A percentile compares a stretch with the other conserved stretches of the same genome.
These are phyloP conservation scores for Chlorella vulgaris DNA, from an alignment of 139 green algal genomes.

Conservation along the genomic window DNA sequence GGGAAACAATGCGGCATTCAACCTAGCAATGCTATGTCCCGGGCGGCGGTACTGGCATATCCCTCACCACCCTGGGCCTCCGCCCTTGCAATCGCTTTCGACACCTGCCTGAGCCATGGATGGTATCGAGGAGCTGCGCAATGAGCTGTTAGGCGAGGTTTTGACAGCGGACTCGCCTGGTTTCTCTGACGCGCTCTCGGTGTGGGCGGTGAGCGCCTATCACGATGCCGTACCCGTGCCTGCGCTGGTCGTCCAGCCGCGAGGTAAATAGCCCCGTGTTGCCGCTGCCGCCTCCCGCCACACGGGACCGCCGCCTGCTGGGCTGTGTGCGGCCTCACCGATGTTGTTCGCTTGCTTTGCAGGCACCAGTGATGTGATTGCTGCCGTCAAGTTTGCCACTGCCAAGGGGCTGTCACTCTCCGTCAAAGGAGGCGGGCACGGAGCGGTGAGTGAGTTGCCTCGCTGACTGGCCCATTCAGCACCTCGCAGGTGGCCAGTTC, in stretches of 20 bases:
- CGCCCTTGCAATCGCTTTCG: too few relatives aligned
- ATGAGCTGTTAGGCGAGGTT: background rate
- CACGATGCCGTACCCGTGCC: background rate
- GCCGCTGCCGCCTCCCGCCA: background rate
- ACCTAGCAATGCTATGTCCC: too few relatives aligned
- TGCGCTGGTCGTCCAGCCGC: background rate
- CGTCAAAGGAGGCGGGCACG: slow-evolving; percentile 19
- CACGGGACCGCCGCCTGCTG: too few relatives aligned
- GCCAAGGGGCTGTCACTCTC: background rate
- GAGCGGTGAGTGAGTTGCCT: background rate
- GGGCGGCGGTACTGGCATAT: too few relatives aligned
- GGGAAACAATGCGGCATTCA: too few relatives aligned
- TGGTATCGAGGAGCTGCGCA: too few relatives aligned
- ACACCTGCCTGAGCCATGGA: too few relatives aligned
- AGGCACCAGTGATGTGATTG: slow-evolving; percentile 26
- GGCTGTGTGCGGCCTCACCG: too few relatives aligned
- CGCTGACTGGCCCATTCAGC: background rate
- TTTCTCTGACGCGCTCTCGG: background rate
- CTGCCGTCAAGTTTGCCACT: background rate
- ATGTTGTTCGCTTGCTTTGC: too few relatives aligned
- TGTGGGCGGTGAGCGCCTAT: background rate
- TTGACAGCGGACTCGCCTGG: background rate
- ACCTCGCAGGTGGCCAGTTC: background rate
- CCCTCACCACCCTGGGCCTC: too few relatives aligned
- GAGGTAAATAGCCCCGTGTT: background rate